phyloP scores from a whole-genome alignment of 768 basidiomycete genomes.

The Lentinus brumalis region DNA sequence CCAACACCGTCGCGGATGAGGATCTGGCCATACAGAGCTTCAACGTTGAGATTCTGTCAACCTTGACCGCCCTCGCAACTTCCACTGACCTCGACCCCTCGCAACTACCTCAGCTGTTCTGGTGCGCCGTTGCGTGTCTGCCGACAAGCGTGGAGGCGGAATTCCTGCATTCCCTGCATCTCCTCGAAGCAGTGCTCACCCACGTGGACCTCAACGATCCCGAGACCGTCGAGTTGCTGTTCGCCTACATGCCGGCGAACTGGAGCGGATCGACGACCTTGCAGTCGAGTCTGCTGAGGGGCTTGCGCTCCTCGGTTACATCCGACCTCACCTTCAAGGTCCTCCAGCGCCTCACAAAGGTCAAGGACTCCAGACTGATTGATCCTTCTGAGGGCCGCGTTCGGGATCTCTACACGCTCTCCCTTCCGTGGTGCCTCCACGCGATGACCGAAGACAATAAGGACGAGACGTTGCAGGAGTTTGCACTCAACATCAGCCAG shows the following conservation, averaged over 20 bases:
- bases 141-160: slow-evolving; percentile 83
- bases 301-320: slow-evolving; percentile 78
- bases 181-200: slow-evolving; percentile 65
- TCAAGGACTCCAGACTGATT: slow-evolving; percentile 65
- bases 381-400: slow-evolving; percentile 72
- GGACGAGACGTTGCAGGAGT: slow-evolving; percentile 62
- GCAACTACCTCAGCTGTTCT: slow-evolving; percentile 82
- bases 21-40: slow-evolving; percentile 81
- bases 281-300: slow-evolving; percentile 72
- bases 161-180: slow-evolving; percentile 64
- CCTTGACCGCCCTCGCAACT: slow-evolving; percentile 63
- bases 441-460: slow-evolving; percentile 67
- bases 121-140: slow-evolving; percentile 81
- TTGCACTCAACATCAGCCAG: slow-evolving; percentile 70
- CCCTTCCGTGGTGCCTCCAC: slow-evolving; percentile 87
- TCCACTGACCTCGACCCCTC: slow-evolving; percentile 57
- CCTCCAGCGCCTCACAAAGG: slow-evolving; percentile 60
- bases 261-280: slow-evolving; percentile 70
- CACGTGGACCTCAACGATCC: slow-evolving; percentile 73
- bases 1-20: slow-evolving; percentile 77
- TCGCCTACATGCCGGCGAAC: slow-evolving; percentile 65
- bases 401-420: slow-evolving; percentile 79
- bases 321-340: slow-evolving; percentile 66
- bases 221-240: slow-evolving; percentile 64
- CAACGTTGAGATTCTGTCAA: slow-evolving; percentile 79